Evolutionary conservation across 2,329 filamentous ascomycete species (phyloP), one percentile per base, ranked within the genome.

Genomic region (Huntiella omanensis): DNA sequence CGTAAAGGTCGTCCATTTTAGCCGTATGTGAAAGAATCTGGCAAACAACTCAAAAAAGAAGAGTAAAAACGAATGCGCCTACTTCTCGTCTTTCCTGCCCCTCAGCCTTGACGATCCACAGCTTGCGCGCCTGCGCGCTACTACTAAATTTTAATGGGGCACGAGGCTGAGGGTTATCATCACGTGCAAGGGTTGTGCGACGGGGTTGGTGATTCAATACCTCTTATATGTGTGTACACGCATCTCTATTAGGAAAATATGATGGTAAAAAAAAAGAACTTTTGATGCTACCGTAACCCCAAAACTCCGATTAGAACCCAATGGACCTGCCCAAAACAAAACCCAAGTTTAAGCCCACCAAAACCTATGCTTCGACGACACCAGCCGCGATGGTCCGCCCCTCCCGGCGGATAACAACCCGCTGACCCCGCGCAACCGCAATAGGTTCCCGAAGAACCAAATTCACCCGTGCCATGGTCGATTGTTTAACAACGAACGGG

Each of bases 1-100:
- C 88, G 62, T 96, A 95, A 56, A 95, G 77, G 64, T 95, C 87
- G 69, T 95, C 87, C 86, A 94, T 91, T 56, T 56, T 60, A 53
- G 46, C 50, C 36, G 32, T 32, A 5, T 11, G 35, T 10, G 39
- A 47, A 40, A 22, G 41, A 32, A 43, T n/a, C 19, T 15, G 33
- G 34, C n/a, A 40, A 15, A 19, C 43, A 13, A 5, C 19, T 22
- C 22, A 34, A 15, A 33, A 38, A 15, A 37, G 12, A 10, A 33
- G 40, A 32, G 37, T 17, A 33, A 13, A 19, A 32, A 34, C 34
- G 34, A 22, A 39, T 46, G 43, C 39, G 43, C 34, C 45, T 16
- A 38, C 15, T 32, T 22, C 33, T 16, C 13, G 32, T 34, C 12
- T 33, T 28, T 16, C 19, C 33, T 15, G 22, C 43, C 44, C 41